Evolutionary conservation across 306 rosid genomes (phyloP), one percentile per base, ranked within the genome.

Genomic region (Delonix regia): DNA sequence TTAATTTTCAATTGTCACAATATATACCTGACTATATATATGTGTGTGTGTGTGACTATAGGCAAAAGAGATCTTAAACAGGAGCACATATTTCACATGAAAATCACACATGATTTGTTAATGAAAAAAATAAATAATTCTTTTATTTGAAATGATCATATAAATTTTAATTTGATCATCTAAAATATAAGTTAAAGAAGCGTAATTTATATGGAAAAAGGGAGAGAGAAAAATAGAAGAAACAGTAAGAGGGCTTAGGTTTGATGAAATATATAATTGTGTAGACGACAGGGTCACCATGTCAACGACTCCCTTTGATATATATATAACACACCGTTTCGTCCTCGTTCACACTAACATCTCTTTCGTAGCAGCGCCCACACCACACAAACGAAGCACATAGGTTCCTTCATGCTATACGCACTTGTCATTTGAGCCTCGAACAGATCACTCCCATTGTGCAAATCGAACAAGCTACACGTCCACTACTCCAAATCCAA

Each of bases 381-480:
- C 60, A 49, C 73, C 41, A 14, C 66, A 60, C 16, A n/a, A 45
- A 19, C 9, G 9, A 39, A 10, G 3, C 25, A 30, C 62, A n/a
- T 42, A 14, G 44, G 69, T 75, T 36, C n/a, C 19, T 83, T 78
- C 80, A 42, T 62, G 79, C 18, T 15, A 16, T 4, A 48, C n/a
- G 41, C 19, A n/a, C 21, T 60, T 34, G 38, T 44, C 57, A 28
- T 66, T 44, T 73, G 18, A 69, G 33, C 81, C 83, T 71, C 81
- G 81, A 30, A 77, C 61, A 60, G 77, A 80, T 49, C 81, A 86
- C 21, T 41, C 36, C 38, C 85, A 72, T 78, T 75, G 89, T 79
- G 77, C 87, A 64, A 87, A 86, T 84, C 90, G 89, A 82, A 78
- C 79, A 73, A 79, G 65, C 81, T 77, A 44, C 80, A 38, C 75